Evolutionary conservation across 106 monocot genomes (phyloP).

Genomic region (Dioscorea alata): DNA sequence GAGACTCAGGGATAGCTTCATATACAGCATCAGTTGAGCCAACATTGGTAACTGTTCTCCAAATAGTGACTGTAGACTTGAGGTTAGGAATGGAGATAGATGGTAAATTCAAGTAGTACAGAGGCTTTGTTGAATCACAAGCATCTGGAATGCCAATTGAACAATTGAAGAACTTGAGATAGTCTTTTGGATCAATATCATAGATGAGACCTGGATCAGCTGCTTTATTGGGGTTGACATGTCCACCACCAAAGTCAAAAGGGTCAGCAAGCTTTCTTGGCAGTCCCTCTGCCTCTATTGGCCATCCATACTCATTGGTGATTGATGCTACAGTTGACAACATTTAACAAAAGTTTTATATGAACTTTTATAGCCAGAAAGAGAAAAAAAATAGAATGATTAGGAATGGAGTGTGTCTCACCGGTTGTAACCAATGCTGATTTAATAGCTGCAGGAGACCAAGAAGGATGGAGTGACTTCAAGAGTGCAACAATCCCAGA

Average conservation of each 20-base stretch:
- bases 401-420: neutral
- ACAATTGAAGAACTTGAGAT: slow-evolving; percentile 42
- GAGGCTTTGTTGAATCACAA: slow-evolving; percentile 7
- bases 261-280: slow-evolving; percentile 57
- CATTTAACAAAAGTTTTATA: neutral
- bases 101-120: slow-evolving; percentile 40
- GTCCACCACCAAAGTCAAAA: slow-evolving; percentile 59
- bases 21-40: slow-evolving; percentile 21
- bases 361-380: neutral
- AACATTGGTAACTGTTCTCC: slow-evolving; percentile 54
- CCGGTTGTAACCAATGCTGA: slow-evolving; percentile 44
- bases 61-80: slow-evolving; percentile 16
- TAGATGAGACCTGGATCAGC: slow-evolving; percentile 50
- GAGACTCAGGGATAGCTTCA: slow-evolving; percentile 20
- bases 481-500: slow-evolving; percentile 23
- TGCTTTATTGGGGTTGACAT: slow-evolving; percentile 33
- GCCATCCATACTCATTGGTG: slow-evolving; percentile 22
- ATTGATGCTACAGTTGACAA: slow-evolving; percentile 22
- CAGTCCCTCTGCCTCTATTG: slow-evolving; percentile 40
- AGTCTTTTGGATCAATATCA: slow-evolving; percentile 51
- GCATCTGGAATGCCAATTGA: neutral
- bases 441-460: slow-evolving; percentile 43
- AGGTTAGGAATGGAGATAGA: slow-evolving; percentile 51
- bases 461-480: slow-evolving; percentile 29
- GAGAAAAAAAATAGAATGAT: neutral